phyloP scores from a whole-genome alignment of 306 rosid genomes.

The Rosa chinensis region DNA sequence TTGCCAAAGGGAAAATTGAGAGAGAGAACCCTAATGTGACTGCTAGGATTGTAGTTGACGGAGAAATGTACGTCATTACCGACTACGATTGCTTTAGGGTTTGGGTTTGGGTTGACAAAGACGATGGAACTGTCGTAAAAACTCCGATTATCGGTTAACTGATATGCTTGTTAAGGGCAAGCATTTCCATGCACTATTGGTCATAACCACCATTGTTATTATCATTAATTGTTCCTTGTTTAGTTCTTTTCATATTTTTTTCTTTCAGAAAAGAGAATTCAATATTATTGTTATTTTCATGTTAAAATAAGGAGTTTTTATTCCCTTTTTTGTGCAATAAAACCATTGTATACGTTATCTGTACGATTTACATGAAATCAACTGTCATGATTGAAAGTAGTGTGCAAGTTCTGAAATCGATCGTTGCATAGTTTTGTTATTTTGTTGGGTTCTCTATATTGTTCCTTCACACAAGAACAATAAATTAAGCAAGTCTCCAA shows the following conservation, averaged over 20 bases:
- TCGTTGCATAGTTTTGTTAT: background rate
- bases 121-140: slow-evolving; percentile 26
- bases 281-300: background rate
- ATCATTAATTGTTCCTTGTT: too few relatives aligned
- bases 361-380: background rate
- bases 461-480: background rate
- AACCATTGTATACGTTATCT: background rate
- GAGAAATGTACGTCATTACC: background rate
- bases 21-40: slow-evolving; percentile 42
- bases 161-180: too few relatives aligned
- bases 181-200: too few relatives aligned
- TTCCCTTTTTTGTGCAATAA: background rate
- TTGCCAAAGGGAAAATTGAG: slow-evolving; percentile 45
- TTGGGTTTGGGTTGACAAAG: slow-evolving; percentile 39
- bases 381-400: background rate
- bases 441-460: background rate
- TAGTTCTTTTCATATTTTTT: too few relatives aligned
- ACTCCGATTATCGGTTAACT: slow-evolving; percentile 31
- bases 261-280: too few relatives aligned
- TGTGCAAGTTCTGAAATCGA: background rate
- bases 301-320: background rate
- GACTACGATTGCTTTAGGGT: slow-evolving; percentile 46
- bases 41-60: slow-evolving; percentile 39
- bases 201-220: too few relatives aligned
- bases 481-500: too few relatives aligned